Base-by-base conservation (phyloP, 495 filamentous ascomycete species). In the Rusavskia elegans region DNA sequence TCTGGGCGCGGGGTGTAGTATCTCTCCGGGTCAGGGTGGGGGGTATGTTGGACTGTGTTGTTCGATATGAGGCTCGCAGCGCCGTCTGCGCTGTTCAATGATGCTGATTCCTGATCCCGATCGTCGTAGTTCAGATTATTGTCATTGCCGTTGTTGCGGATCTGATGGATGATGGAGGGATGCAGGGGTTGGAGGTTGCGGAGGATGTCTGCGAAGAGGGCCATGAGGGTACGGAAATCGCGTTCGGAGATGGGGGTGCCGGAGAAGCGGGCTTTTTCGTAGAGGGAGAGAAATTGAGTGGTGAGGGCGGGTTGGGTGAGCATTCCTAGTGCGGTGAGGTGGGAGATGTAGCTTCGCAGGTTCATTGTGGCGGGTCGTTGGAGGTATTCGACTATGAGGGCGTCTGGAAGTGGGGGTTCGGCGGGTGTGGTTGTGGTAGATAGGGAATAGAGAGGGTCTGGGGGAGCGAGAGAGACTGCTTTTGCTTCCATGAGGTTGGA, bases 401-500 rank as follows among this genome's bases (percentile, higher is more conserved):
- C 73, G 55, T 80, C 78, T 0, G 78, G 76, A 3, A 73, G 48
- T 7, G 66, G 58, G 10, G 59, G 52, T 7, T 59, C 65, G 9
- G 44, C 70, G 57, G 10, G 66, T 56, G 49, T 71, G 75, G 16
- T 60, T 54, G 5, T 68, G 66, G 52, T 59, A 20, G 29, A 21
- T 23, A 14, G 37, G 27, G 4, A 32, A 48, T 58, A 55, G 10
- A 68, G 52, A 3, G 72, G 70, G 56, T 89, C 82, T 0, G 73
- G 65, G 1, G 85, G 85, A 2, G 87, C 87, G 38, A 92, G 72
- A 1, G 87, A 84, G 13, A 92, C 80, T 7, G 89, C 92, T 66
- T 89, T 89, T 0, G 88, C 89, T 65, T 98, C 92, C 53, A 98
- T 88, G 21, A 98, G 72, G 59, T 95, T 84, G 2, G 90, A 85